Conservation (phyloP, 2,329 filamentous ascomycete genomes). For the Alternaria hordeiaustralica region DNA sequence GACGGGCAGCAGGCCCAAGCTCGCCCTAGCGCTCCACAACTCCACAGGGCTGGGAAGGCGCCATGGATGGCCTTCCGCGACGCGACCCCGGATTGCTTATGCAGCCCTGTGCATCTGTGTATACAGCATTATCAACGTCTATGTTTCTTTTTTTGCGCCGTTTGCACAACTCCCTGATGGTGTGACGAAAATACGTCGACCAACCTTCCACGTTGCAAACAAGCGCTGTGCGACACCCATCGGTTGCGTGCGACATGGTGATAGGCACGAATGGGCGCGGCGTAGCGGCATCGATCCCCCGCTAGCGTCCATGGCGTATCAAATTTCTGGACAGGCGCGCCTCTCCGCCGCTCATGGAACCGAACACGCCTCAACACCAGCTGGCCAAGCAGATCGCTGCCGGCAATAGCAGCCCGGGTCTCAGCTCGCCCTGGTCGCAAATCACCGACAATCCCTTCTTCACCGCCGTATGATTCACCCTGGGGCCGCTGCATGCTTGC, state of each 20-base stretch:
- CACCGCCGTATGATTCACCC: constrained; percentile 56
- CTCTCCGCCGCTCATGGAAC: constrained; percentile 37
- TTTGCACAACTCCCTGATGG: not conserved
- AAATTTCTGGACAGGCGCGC: constrained; percentile 16
- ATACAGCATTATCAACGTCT: not conserved
- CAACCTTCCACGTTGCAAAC: not conserved
- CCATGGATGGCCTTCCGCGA: constrained; percentile 11
- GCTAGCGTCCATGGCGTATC: constrained; percentile 25
- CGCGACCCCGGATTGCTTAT: constrained; percentile 19
- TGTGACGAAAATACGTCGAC: not conserved
- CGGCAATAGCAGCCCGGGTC: constrained; percentile 40
- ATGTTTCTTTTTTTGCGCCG: not conserved
- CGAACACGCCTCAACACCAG: constrained; percentile 47
- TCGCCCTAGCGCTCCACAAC: constrained; percentile 24
- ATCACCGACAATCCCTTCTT: constrained; percentile 61
- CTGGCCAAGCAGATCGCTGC: constrained; percentile 46
- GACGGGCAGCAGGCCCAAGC: constrained; percentile 27
- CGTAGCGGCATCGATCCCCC: constrained; percentile 12
- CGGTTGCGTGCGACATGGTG: constrained; percentile 5
- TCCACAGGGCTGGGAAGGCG: constrained; percentile 27
- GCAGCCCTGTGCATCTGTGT: not conserved
- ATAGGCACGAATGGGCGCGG: not conserved
- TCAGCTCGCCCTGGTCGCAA: constrained; percentile 53
- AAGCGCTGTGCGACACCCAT: constrained; percentile 1
- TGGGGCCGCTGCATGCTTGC: constrained; percentile 50